Percentiles rank a stretch among this genome's conserved stretches.
phyloP scores from a whole-genome alignment of 1,284 basidiomycete genomes.

The Dichomitus squalens region DNA sequence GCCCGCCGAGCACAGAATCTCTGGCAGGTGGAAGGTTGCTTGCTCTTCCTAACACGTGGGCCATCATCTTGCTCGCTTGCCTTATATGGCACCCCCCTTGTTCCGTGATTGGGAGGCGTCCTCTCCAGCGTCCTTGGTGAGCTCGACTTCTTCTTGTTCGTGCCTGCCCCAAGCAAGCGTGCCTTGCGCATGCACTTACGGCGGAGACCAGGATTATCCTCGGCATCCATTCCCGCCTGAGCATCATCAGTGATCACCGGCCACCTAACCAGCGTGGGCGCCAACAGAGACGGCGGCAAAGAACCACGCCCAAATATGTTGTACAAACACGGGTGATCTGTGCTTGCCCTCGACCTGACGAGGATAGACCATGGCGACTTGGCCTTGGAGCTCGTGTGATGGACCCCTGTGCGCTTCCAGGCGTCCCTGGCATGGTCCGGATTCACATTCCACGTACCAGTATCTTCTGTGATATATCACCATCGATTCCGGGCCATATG shows the following conservation, averaged over 20 bases:
- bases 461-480: background rate
- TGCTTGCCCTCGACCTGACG: background rate
- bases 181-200: background rate
- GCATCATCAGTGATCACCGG: background rate
- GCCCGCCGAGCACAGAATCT: constrained; percentile 16
- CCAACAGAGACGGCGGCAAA: background rate
- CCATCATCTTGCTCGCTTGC: constrained; percentile 30
- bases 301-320: constrained; percentile 12
- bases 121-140: constrained; percentile 9
- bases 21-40: constrained; percentile 14
- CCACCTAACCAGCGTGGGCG: background rate
- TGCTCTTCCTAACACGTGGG: constrained; percentile 20
- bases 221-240: background rate
- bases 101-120: constrained; percentile 27
- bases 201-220: background rate
- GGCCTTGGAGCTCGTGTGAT: background rate
- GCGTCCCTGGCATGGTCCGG: background rate
- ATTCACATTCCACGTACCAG: background rate
- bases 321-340: background rate
- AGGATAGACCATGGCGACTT: background rate
- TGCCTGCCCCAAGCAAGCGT: constrained; percentile 11
- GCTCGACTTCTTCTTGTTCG: constrained; percentile 4
- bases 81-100: constrained; percentile 31
- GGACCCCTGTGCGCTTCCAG: background rate
- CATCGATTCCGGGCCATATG: constrained; percentile 1